A percentile compares a stretch with the other conserved stretches of the same genome.
Conservation (phyloP, 257 asterid genomes). For the Solanum medicagineum region DNA sequence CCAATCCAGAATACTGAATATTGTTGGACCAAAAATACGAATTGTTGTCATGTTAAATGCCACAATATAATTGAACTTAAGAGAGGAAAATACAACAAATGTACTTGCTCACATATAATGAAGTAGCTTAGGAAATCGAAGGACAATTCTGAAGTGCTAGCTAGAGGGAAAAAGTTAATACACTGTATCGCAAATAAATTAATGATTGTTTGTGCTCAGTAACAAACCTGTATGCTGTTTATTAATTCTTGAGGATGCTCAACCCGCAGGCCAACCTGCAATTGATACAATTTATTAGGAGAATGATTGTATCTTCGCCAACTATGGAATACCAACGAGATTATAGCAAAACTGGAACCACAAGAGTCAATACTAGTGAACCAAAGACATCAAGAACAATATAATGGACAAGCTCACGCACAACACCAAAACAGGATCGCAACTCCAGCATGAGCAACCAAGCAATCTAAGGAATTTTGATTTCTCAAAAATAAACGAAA, state of each 20-base stretch:
- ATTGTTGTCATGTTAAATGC: background rate
- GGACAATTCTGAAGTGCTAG: background rate
- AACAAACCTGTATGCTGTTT: slow-evolving; percentile 69
- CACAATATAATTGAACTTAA: background rate
- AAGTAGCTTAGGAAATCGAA: background rate
- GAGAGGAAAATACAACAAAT: background rate
- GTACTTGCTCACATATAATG: background rate
- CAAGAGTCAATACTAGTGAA: background rate
- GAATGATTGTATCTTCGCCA: background rate
- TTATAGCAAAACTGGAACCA: background rate
- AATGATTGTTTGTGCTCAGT: background rate
- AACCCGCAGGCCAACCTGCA: slow-evolving; percentile 81
- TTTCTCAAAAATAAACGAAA: background rate
- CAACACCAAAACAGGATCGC: background rate
- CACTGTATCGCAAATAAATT: background rate
- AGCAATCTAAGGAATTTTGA: background rate
- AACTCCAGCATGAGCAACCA: background rate
- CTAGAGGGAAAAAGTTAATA: background rate
- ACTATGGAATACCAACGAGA: background rate
- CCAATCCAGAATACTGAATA: slow-evolving; percentile 74
- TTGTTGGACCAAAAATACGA: background rate
- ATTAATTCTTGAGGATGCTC: slow-evolving; percentile 96
- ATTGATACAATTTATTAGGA: background rate
- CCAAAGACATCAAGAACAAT: background rate
- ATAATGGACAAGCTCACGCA: background rate